Conservation (phyloP, 78 protist species). For the Emiliania huxleyi region DNA sequence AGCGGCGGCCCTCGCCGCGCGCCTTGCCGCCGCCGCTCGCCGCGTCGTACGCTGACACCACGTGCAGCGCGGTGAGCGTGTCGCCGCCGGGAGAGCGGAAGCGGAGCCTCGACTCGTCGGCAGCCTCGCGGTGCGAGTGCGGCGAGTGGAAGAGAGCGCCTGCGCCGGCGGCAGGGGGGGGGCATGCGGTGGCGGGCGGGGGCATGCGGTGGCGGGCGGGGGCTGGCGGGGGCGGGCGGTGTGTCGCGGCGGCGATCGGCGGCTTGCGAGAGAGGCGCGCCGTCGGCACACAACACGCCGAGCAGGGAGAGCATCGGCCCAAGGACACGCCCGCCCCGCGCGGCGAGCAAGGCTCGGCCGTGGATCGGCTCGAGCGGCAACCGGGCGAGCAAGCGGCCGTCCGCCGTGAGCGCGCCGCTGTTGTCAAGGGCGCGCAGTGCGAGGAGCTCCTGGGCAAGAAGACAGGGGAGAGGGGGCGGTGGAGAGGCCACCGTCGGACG, state of each 20-base stretch:
- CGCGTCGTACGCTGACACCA: not conserved
- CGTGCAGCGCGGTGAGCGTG: not conserved
- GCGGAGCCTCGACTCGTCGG: too few species aligned
- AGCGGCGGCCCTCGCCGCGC: not conserved
- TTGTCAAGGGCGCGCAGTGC: not conserved
- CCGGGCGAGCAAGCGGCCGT: conserved; percentile 55
- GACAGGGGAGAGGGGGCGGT: too few species aligned
- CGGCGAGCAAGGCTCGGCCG: conserved; percentile 36
- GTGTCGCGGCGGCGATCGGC: too few species aligned
- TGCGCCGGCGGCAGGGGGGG: too few species aligned
- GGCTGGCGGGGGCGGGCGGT: too few species aligned
- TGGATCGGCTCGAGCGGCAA: conserved; percentile 78
- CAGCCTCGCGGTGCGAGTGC: too few species aligned
- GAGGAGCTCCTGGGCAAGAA: not conserved
- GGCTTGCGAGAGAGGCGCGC: too few species aligned
- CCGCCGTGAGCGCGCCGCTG: not conserved
- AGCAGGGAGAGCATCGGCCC: conserved; percentile 67
- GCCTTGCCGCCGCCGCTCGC: not conserved
- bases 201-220: too few species aligned
- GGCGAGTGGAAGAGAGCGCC: too few species aligned
- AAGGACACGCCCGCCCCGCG: not conserved
- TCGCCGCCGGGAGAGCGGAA: conserved; percentile 54
- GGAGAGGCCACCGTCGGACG: too few species aligned
- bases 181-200: too few species aligned
- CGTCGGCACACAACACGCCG: conserved; percentile 70